These are phyloP conservation scores for Clarkia xantiana DNA, from an alignment of 345 rosid genomes.

Conservation along the genomic window DNA sequence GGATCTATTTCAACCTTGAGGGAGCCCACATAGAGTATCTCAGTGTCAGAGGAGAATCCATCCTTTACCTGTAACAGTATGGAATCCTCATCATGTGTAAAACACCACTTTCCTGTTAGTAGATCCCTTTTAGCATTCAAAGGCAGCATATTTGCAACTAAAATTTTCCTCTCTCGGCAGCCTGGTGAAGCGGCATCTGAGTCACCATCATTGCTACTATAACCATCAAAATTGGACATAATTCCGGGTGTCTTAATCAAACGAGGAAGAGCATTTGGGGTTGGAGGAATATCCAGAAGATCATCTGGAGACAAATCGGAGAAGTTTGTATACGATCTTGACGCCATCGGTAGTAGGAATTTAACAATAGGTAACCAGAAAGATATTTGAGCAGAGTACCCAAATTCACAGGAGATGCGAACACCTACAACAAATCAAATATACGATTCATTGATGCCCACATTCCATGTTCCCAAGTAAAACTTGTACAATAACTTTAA, in stretches of 20 bases:
- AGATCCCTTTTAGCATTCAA: slow-evolving; percentile 29
- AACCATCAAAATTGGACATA: slow-evolving; percentile 40
- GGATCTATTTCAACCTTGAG: slow-evolving; percentile 42
- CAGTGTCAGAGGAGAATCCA: slow-evolving; percentile 47
- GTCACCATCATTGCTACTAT: slow-evolving; percentile 29
- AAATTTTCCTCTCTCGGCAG: slow-evolving; percentile 33
- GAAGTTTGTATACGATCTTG: slow-evolving; percentile 39
- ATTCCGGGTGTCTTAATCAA: slow-evolving; percentile 68
- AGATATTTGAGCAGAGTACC: too few species aligned
- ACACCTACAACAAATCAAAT: too few species aligned
- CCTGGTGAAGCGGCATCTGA: slow-evolving; percentile 37
- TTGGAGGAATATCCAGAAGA: slow-evolving; percentile 42
- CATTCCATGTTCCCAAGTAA: too few species aligned
- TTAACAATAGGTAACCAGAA: too few species aligned
- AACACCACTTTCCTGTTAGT: slow-evolving; percentile 42
- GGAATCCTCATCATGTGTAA: slow-evolving; percentile 48
- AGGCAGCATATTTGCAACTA: slow-evolving; percentile 49
- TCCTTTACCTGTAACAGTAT: slow-evolving; percentile 44
- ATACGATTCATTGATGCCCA: too few species aligned
- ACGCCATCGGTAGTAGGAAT: slow-evolving; percentile 29
- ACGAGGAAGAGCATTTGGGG: slow-evolving; percentile 53
- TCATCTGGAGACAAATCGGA: slow-evolving; percentile 49
- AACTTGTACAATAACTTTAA: too few species aligned
- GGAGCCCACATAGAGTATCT: slow-evolving; percentile 56
- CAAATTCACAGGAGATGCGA: too few species aligned